Percentiles rank a stretch among this genome's conserved stretches.
These are phyloP conservation scores for Kodamaea sp. DNA, from an alignment of 1,139 yeast genomes.

Conservation along the genomic window DNA sequence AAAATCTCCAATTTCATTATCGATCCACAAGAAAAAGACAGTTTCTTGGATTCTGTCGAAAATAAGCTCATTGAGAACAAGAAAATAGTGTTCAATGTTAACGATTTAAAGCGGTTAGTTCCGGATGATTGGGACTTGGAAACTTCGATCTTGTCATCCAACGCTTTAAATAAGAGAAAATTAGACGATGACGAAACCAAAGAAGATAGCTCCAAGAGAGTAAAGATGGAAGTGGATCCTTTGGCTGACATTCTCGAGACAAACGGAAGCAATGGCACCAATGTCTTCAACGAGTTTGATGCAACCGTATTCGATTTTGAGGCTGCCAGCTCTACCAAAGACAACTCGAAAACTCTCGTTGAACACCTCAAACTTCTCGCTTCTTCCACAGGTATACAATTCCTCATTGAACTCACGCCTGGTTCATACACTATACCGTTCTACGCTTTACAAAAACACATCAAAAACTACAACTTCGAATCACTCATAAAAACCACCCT, in stretches of 20 bases:
- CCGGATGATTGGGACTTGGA: conserved; percentile 48
- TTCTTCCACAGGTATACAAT: conserved; percentile 19
- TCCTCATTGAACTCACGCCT: conserved; percentile 37
- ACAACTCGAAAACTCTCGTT: conserved; percentile 6
- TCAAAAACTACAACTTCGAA: conserved; percentile 63
- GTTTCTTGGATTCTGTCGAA: conserved; percentile 31
- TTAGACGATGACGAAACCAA: conserved; percentile 9
- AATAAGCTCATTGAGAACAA: conserved; percentile 40
- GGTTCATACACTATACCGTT: conserved; percentile 46
- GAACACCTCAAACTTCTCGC: conserved; percentile 58
- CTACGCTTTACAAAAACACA: conserved; percentile 39
- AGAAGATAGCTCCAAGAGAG: conserved; percentile 5
- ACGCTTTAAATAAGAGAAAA: conserved; percentile 6
- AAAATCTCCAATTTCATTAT: conserved; percentile 39
- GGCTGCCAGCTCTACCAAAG: conserved; percentile 11
- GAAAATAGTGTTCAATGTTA: conserved; percentile 49
- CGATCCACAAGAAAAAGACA: conserved; percentile 41
- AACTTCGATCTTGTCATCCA: conserved; percentile 43
- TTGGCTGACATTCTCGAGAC: not conserved
- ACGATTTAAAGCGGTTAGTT: conserved; percentile 52
- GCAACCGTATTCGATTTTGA: conserved; percentile 17
- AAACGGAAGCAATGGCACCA: conserved; percentile 1
- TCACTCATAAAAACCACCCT: conserved; percentile 57
- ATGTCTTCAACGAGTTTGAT: conserved; percentile 7
- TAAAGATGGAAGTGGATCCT: conserved; percentile 5